Percentiles rank a stretch among this genome's conserved stretches.
Conservation (phyloP, 257 asterid genomes). For the Solanum paucissectum region DNA sequence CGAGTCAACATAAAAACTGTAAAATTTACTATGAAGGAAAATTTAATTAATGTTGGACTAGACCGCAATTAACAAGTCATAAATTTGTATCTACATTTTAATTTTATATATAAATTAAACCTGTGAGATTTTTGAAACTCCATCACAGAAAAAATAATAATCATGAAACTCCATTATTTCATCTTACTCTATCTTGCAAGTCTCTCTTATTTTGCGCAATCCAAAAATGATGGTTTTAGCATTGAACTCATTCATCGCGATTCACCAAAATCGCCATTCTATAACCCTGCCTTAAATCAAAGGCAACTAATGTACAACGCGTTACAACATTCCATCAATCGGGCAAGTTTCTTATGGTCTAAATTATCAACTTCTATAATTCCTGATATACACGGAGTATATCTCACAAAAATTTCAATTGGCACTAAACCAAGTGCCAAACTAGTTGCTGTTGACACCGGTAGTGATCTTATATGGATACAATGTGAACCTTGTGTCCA, state of each 20-base stretch:
- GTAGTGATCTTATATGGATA: slow-evolving; percentile 7
- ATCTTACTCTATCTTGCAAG: neutral
- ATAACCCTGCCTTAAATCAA: neutral
- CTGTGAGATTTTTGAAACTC: neutral
- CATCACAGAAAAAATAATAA: neutral
- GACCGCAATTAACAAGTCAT: neutral
- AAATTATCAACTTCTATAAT: neutral
- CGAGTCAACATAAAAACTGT: neutral
- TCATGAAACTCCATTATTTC: neutral
- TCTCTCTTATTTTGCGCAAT: neutral
- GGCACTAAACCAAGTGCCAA: neutral
- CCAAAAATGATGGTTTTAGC: neutral
- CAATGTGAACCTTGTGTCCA: slow-evolving; percentile 3
- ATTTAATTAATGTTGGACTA: neutral
- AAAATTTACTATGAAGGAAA: neutral
- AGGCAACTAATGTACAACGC: neutral
- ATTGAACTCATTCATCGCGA: slow-evolving; percentile 4
- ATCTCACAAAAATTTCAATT: neutral
- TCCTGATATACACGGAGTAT: neutral
- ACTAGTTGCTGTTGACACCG: slow-evolving; percentile 1
- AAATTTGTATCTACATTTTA: neutral
- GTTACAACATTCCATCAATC: neutral
- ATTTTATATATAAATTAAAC: neutral
- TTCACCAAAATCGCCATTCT: slow-evolving; percentile 1
- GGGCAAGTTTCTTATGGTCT: neutral